Evolutionary conservation across 192 early-diverging fungal genomes (phyloP), one percentile per base, ranked within the genome.

Genomic region (Coemansia sp.): DNA sequence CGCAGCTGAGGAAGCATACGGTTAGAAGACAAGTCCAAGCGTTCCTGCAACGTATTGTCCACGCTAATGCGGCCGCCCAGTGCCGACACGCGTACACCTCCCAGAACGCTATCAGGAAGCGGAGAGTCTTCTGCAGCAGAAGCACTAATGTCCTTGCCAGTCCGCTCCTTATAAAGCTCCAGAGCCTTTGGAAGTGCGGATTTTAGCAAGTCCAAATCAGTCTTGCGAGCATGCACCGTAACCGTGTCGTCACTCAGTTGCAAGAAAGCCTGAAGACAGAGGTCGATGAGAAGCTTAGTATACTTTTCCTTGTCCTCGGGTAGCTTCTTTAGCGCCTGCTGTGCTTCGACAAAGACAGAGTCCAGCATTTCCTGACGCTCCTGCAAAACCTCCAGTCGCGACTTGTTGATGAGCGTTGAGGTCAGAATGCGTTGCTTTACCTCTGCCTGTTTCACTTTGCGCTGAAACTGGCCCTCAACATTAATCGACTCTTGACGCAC

Each of bases 381-480:
- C 74, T 94, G 87, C 38, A 99, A 85, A 27, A 96, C 84, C 54
- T 86, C 85, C 58, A 99, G 86, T 58, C 95, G 90, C 49, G 93
- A 90, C 85, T 96, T 96, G 90, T 99, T 99, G 72, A 96, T 88
- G 60, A 91, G 88, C 70, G 94, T 97, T 24, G 96, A 98, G 65
- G 94, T 91, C 22, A 93, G 84, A 77, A 98, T 98, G 66, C 93
- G 91, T 63, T 93, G 90, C 83, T 95, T 90, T 18, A 98, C 89
- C 80, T 99, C 93, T 19, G 92, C 91, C 83, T 98, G 97, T 84
- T 99, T 99, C 62, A 92, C 87, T 78, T 99, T 98, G 81, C 94
- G 92, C 72, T 94, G 88, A 84, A 93, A 99, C 62, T 90, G 87
- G 64, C 91, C 89, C 58, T 99, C 97, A 64, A 99, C 97, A 66